Evolutionary conservation across 2,329 filamentous ascomycete genomes (phyloP).

Genomic region (Fusarium odoratissimum): DNA sequence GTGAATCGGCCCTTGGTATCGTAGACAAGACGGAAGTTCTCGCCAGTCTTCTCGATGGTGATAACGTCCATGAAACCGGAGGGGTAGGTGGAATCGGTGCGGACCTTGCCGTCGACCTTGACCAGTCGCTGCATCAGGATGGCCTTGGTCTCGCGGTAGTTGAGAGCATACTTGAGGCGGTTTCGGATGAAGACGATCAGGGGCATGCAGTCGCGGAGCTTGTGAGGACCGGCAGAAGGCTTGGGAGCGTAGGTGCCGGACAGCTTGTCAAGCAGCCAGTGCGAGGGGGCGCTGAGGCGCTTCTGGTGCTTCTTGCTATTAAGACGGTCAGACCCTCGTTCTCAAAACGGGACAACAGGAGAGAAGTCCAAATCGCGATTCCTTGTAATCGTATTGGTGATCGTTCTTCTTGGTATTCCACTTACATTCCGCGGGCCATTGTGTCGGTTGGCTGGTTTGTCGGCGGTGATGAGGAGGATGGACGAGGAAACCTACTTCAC

Average conservation of each 20-base stretch:
- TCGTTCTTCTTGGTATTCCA: constrained; percentile 41
- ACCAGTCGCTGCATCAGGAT: constrained; percentile 99
- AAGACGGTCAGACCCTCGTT: constrained; percentile 49
- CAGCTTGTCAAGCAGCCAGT: constrained; percentile 99
- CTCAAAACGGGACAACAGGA: constrained; percentile 1
- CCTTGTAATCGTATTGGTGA: background rate
- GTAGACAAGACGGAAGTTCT: constrained; percentile 99
- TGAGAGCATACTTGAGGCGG: constrained; percentile 99
- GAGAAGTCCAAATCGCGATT: constrained; percentile 16
- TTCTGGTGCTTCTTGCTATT: constrained; percentile 99
- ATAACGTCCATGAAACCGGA: constrained; percentile 99
- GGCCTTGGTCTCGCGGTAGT: constrained; percentile 95
- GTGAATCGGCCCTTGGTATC: constrained; percentile 99
- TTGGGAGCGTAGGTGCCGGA: constrained; percentile 85
- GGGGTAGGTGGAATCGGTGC: constrained; percentile 97
- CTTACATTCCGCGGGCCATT: constrained; percentile 75
- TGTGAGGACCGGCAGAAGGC: constrained; percentile 91
- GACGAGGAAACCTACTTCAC: constrained; percentile 41
- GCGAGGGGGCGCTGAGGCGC: constrained; percentile 97
- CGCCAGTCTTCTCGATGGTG: constrained; percentile 99
- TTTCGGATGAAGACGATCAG: constrained; percentile 98
- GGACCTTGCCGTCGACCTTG: constrained; percentile 99
- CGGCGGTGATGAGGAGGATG: constrained; percentile 52
- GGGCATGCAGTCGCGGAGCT: constrained; percentile 98
- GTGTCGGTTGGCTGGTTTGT: constrained; percentile 58